Percentiles rank a stretch among this genome's conserved stretches.
Conservation (phyloP, 768 basidiomycete genomes). For the Lactarius hengduanensis region DNA sequence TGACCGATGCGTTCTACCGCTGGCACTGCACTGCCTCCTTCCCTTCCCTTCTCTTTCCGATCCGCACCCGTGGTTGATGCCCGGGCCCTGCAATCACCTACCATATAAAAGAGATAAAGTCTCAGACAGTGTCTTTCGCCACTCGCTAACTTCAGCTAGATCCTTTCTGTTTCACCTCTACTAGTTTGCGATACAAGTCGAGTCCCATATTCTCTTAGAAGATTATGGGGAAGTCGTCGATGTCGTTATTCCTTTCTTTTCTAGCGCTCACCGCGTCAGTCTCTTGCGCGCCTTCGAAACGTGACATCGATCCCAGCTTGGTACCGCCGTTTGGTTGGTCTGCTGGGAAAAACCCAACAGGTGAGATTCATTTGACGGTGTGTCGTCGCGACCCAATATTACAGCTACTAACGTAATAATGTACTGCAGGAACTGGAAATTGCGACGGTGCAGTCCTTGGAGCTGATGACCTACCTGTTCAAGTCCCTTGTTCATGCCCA, state of each 20-base stretch:
- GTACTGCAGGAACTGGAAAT: constrained; percentile 34
- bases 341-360: constrained; percentile 29
- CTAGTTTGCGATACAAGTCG: background rate
- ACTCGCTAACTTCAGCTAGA: background rate
- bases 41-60: background rate
- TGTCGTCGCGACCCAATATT: too few species aligned
- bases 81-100: background rate
- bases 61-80: background rate
- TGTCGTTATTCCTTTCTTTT: background rate
- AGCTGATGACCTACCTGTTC: constrained; percentile 36
- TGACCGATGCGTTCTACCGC: background rate
- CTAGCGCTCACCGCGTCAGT: background rate
- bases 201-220: background rate
- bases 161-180: background rate
- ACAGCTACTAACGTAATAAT: background rate
- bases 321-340: constrained; percentile 31
- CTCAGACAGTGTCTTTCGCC: background rate
- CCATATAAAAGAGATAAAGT: background rate
- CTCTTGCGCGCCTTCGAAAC: constrained; percentile 1
- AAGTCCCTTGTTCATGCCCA: constrained; percentile 43
- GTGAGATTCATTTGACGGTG: constrained; percentile 7
- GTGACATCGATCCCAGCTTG: constrained; percentile 31
- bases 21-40: background rate
- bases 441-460: constrained; percentile 39
- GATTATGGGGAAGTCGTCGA: background rate